phyloP scores from a whole-genome alignment of 768 basidiomycete genomes.

The Lentinula sp. region DNA sequence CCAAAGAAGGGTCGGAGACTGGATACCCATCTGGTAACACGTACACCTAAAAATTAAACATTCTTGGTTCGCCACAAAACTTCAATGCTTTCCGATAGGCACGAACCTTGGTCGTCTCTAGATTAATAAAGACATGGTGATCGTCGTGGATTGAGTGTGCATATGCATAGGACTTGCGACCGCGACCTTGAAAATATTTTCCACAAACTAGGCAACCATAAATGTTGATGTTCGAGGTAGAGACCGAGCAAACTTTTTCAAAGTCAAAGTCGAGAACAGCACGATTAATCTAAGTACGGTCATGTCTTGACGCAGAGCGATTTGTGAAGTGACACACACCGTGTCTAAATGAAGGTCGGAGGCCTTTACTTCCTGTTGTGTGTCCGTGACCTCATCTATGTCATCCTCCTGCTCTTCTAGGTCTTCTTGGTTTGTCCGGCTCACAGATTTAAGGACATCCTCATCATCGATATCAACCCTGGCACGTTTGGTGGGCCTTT shows the following conservation, averaged over 20 bases:
- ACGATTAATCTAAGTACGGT: constrained; percentile 69
- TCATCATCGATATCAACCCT: constrained; percentile 4
- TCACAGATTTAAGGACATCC: constrained; percentile 1
- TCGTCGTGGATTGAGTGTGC: constrained; percentile 96
- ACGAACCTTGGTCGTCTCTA: constrained; percentile 86
- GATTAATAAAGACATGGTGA: constrained; percentile 97
- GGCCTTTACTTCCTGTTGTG: constrained; percentile 36
- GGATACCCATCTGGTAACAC: constrained; percentile 96
- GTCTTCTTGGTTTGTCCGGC: not conserved
- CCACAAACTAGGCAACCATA: constrained; percentile 98
- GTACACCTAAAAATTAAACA: constrained; percentile 65
- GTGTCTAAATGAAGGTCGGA: constrained; percentile 95
- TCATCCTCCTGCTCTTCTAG: constrained; percentile 12
- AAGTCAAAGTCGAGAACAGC: constrained; percentile 95
- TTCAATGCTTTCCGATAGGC: constrained; percentile 11
- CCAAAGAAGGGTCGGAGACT: constrained; percentile 93
- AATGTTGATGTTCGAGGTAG: constrained; percentile 92
- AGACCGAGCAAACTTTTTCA: constrained; percentile 97
- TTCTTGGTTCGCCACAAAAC: not conserved
- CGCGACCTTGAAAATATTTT: constrained; percentile 97
- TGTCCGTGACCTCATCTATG: constrained; percentile 20
- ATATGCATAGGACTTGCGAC: constrained; percentile 90
- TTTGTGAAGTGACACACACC: constrained; percentile 37
- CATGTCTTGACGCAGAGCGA: not conserved
- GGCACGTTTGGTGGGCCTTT: constrained; percentile 15